Conservation (phyloP, 768 basidiomycete species). For the Leccinum uliginosum region DNA sequence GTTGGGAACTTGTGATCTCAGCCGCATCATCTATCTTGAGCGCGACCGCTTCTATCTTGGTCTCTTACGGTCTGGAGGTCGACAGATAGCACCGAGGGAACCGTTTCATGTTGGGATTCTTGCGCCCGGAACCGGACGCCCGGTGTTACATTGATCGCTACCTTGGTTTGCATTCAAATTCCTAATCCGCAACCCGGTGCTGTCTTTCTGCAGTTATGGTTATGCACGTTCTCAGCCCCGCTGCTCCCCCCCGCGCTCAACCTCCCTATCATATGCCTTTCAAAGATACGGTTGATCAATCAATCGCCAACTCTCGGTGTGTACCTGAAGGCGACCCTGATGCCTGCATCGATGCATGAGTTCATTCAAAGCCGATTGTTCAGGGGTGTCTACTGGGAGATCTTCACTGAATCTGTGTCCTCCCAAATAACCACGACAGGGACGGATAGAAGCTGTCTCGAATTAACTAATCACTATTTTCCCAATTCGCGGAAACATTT, state of each 20-base stretch:
- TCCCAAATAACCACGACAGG: slow-evolving; percentile 19
- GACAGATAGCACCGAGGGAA: slow-evolving; percentile 1
- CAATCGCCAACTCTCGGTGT: slow-evolving; percentile 10
- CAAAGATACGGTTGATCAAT: slow-evolving; percentile 3
- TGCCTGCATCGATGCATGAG: slow-evolving; percentile 15
- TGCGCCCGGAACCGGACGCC: slow-evolving; percentile 14
- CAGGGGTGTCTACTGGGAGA: slow-evolving; percentile 18
- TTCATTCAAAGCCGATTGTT: slow-evolving; percentile 21
- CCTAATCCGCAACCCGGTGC: not conserved
- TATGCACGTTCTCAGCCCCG: not conserved
- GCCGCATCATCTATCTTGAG: slow-evolving; percentile 9
- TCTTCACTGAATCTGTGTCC: slow-evolving; percentile 17
- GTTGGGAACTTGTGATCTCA: slow-evolving; percentile 7
- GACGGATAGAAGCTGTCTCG: slow-evolving; percentile 18
- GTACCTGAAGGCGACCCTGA: slow-evolving; percentile 27
- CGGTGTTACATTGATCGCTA: slow-evolving; percentile 9
- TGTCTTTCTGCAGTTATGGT: not conserved
- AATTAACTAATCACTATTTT: slow-evolving; percentile 8
- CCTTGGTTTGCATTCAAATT: slow-evolving; percentile 5
- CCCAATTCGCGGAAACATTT: slow-evolving; percentile 21
- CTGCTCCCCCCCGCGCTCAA: not conserved
- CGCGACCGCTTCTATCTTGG: slow-evolving; percentile 13
- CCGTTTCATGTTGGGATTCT: slow-evolving; percentile 14
- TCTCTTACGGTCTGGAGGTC: slow-evolving; percentile 2
- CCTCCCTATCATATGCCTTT: not conserved